A percentile compares a stretch with the other conserved stretches of the same genome.
phyloP scores from a whole-genome alignment of 805 yeast species.

The Metschnikowia koreensis region DNA sequence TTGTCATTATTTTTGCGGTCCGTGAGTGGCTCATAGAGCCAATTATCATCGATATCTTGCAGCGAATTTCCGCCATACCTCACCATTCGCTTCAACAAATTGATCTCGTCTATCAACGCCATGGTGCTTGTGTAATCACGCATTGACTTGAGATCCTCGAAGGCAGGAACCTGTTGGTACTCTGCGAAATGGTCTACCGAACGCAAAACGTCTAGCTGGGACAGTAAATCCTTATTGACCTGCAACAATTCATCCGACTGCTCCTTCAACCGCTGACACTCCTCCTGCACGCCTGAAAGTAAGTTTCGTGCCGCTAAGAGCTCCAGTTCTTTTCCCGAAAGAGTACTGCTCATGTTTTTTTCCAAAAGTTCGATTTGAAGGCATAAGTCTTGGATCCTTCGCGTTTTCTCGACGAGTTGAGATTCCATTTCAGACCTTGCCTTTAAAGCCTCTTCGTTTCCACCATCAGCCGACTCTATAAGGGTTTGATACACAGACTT shows the following conservation, averaged over 20 bases:
- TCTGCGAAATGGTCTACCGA: conserved; percentile 17
- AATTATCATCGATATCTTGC: background rate
- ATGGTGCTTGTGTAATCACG: conserved; percentile 30
- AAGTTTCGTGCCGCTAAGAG: conserved; percentile 19
- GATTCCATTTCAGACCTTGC: conserved; percentile 3
- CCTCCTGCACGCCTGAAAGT: conserved; percentile 4
- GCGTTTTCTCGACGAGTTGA: conserved; percentile 12
- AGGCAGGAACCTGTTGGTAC: conserved; percentile 19
- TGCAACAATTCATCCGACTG: conserved; percentile 20
- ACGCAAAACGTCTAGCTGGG: conserved; percentile 27
- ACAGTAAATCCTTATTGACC: conserved; percentile 22
- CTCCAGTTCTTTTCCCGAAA: conserved; percentile 27
- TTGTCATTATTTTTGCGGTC: background rate
- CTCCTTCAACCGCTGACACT: conserved; percentile 18
- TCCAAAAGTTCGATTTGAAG: conserved; percentile 47
- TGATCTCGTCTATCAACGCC: conserved; percentile 45
- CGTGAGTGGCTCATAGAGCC: conserved; percentile 5
- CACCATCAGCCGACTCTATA: background rate
- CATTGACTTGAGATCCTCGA: conserved; percentile 34
- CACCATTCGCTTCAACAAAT: conserved; percentile 38
- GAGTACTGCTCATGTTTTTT: conserved; percentile 37
- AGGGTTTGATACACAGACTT: background rate
- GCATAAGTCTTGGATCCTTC: conserved; percentile 40
- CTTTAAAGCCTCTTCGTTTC: background rate
- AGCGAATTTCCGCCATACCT: background rate